Base-by-base conservation (phyloP, 2,329 filamentous ascomycete species). In the Epichloe glyceriae region DNA sequence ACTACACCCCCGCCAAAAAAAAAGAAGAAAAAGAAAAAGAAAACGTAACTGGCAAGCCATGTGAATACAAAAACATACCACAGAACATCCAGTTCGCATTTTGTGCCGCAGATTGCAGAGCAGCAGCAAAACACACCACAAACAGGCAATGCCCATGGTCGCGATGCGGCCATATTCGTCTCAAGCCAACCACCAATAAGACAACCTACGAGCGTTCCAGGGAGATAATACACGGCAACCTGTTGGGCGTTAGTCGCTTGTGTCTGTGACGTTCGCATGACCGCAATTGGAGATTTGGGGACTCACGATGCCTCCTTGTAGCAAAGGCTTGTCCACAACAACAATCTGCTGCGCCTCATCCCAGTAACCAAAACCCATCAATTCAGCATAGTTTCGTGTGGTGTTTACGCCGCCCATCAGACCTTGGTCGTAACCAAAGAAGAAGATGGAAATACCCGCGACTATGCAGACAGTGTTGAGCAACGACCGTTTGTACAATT, bases 1-100 rank as follows among this genome's bases (percentile, higher is more conserved):
- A 11, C 10, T n/a, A 4, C 35, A 15, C 15, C 19, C 26, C 26
- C 3, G 8, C 3, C 8, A 10, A 30, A 10, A 10, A 30, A 10
- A 3, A 4, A 8, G 7, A 26, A 1, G 5, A 4, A 30, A 4
- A 30, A 3, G 26, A 26, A 26, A 8, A 8, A 26, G 6, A 0
- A 26, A 26, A 26, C 26, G 8, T 26, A 26, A 7, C 26, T 26
- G 7, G 1, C 26, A 26, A 26, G 26, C 26, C 26, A 26, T 8
- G 8, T 26, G 26, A 26, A 3, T 7, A 26, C 6, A 15, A 11
- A 37, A 26, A 26, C 47, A 6, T 65, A 78, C 74, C 73, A 59
- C 76, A 82, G 53, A 85, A 82, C 82, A 86, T 86, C 83, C 82
- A 86, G 30, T 74, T 68, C 42, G 77, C 70, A 56, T 84, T 85